Evolutionary conservation across 192 early-diverging fungal genomes (phyloP), one percentile per base, ranked within the genome.

Genomic region (Geranomyces variabilis): DNA sequence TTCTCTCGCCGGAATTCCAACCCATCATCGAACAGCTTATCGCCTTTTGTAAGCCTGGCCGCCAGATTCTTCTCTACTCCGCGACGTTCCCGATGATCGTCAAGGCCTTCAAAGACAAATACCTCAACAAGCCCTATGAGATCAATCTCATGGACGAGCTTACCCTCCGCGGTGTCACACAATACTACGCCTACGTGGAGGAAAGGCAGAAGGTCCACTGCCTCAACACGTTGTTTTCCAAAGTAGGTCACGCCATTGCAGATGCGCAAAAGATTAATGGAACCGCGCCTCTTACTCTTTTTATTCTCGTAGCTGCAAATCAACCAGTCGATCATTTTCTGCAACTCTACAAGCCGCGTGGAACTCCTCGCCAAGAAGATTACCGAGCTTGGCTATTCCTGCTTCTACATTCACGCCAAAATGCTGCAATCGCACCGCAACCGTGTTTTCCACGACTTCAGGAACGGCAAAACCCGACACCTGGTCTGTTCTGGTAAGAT

Each of bases 301-400:
- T 3, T 41, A 41, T 34, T 33, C 26, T n/a, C 45, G 28, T 60
- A 93, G 91, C 91, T 99, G 28, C 97, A 99, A 91, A 97, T 99
- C 86, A 99, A 99, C 83, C 97, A 99, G 89, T 98, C 96, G 36
- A 99, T 99, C 70, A 99, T 99, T 77, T 99, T 99, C 78, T 99
- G 97, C 80, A 99, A 99, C 83, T 99, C 97, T 0, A 98, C 97
- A 48, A 94, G 93, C 86, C 92, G 97, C 46, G 97, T 99, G 33
- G 97, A 99, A 79, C 90, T 99, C 57, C 84, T 99, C 63, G 97
- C 97, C 60, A 96, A 94, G 80, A 99, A 99, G 79, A 99, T 99
- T 70, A 99, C 97, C n/a, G 97, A 99, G 70, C 89, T 99, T 22
- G 97, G 97, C 30, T 99, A 98, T 80, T 97, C 95, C 63, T 99